Evolutionary conservation across 805 yeast genomes (phyloP).

Genomic region (Zygotorulaspora danielsina): DNA sequence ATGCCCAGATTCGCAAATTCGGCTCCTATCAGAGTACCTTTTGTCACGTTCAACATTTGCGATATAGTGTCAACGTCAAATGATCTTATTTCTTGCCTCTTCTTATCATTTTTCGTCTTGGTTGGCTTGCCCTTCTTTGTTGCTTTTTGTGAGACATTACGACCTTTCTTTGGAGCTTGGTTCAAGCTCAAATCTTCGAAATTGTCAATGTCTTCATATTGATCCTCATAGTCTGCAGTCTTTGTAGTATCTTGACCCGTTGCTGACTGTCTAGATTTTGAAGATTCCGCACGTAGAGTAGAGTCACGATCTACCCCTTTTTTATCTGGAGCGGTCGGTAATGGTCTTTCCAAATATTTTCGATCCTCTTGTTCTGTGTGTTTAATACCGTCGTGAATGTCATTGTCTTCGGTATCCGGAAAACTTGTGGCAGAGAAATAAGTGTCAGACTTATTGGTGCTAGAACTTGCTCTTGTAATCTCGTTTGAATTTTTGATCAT

Average conservation of each 20-base stretch:
- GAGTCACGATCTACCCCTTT: slow-evolving; percentile 13
- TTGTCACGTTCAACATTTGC: slow-evolving; percentile 38
- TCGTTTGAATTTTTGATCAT: slow-evolving; percentile 4
- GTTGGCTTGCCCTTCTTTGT: slow-evolving; percentile 2
- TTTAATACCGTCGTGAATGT: slow-evolving; percentile 5
- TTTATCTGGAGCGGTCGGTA: slow-evolving; percentile 21
- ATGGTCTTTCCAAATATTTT: slow-evolving; percentile 23
- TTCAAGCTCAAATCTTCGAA: slow-evolving; percentile 7
- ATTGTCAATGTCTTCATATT: slow-evolving; percentile 22
- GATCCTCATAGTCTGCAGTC: slow-evolving; percentile 14
- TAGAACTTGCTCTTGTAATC: slow-evolving; percentile 11
- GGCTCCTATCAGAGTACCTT: slow-evolving; percentile 43
- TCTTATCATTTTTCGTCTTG: slow-evolving; percentile 8
- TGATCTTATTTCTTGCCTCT: slow-evolving; percentile 19
- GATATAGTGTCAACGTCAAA: slow-evolving; percentile 36
- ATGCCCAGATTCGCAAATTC: slow-evolving; percentile 72
- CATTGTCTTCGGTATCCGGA: slow-evolving; percentile 10
- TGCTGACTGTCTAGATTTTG: neutral
- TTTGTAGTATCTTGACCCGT: slow-evolving; percentile 3
- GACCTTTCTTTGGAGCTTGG: neutral
- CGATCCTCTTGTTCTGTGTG: slow-evolving; percentile 12
- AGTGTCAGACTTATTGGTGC: slow-evolving; percentile 20
- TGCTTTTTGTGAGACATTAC: slow-evolving; percentile 1
- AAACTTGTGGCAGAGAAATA: slow-evolving; percentile 27
- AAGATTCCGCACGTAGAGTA: slow-evolving; percentile 6